phyloP scores from a whole-genome alignment of 2,329 filamentous ascomycete species.

The Metarhizium album region DNA sequence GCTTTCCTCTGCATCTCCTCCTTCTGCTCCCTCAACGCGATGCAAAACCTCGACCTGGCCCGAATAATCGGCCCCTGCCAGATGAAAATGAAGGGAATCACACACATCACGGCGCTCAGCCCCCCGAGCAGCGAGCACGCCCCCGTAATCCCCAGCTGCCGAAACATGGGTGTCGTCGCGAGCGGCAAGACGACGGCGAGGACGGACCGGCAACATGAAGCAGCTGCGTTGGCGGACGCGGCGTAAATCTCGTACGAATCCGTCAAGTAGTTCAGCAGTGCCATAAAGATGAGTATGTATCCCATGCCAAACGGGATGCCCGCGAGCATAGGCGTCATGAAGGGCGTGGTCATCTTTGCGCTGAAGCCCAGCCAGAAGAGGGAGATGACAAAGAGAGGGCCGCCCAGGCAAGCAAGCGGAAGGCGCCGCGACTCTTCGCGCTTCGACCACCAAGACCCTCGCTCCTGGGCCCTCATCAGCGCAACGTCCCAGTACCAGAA shows the following conservation, averaged over 20 bases:
- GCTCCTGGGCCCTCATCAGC: constrained; percentile 40
- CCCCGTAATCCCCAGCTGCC: constrained; percentile 33
- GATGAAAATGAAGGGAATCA: constrained; percentile 41
- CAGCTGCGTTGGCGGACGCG: constrained; percentile 69
- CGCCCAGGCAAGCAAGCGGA: constrained; percentile 62
- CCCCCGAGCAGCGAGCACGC: constrained; percentile 41
- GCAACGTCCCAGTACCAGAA: constrained; percentile 58
- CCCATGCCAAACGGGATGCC: constrained; percentile 52
- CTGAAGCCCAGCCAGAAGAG: constrained; percentile 57
- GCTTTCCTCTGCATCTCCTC: constrained; percentile 32
- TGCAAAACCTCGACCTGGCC: constrained; percentile 49
- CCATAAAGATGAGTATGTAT: constrained; percentile 53
- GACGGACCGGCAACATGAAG: constrained; percentile 86
- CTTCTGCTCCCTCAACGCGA: constrained; percentile 43
- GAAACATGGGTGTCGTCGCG: constrained; percentile 40
- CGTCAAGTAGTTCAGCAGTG: constrained; percentile 53
- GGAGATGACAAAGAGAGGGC: constrained; percentile 48
- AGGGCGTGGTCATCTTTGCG: constrained; percentile 34
- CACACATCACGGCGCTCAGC: constrained; percentile 37
- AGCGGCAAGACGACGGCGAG: constrained; percentile 66
- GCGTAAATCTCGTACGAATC: constrained; percentile 58
- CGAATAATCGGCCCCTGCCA: constrained; percentile 46
- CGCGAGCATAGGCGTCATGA: constrained; percentile 46
- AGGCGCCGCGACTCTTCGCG: constrained; percentile 59
- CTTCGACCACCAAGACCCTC: constrained; percentile 44